A percentile compares a stretch with the other conserved stretches of the same genome.
These are phyloP conservation scores for Pythium insidiosum DNA, from an alignment of 352 stramenopile genomes.

Conservation along the genomic window DNA sequence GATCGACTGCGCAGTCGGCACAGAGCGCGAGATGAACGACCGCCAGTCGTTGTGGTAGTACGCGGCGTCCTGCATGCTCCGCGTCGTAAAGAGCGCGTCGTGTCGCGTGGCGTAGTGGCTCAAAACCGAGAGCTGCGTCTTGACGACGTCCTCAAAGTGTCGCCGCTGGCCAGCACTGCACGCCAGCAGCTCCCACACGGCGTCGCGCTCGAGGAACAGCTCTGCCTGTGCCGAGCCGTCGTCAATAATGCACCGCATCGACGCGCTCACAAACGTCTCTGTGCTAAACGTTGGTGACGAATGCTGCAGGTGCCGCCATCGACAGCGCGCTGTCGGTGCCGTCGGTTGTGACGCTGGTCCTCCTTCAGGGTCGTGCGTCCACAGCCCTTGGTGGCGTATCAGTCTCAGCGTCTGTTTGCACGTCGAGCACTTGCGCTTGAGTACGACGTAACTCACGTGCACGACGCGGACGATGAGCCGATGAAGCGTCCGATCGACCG, in stretches of 20 bases:
- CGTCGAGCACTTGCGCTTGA: slow-evolving; percentile 57
- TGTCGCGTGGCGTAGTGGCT: slow-evolving; percentile 43
- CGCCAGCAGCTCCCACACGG: slow-evolving; percentile 61
- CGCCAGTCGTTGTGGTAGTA: slow-evolving; percentile 68
- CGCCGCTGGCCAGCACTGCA: slow-evolving; percentile 29
- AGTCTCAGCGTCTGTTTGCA: slow-evolving; percentile 46
- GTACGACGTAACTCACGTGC: slow-evolving; percentile 66
- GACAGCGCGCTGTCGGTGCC: not conserved
- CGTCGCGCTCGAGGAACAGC: slow-evolving; percentile 56
- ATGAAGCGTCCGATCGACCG: slow-evolving; percentile 40
- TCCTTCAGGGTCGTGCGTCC: slow-evolving; percentile 20
- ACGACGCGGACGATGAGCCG: slow-evolving; percentile 54
- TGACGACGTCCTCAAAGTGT: slow-evolving; percentile 40
- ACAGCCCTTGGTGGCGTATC: slow-evolving; percentile 29
- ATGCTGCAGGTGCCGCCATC: slow-evolving; percentile 26
- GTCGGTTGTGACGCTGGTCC: not conserved
- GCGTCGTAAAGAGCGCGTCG: slow-evolving; percentile 20
- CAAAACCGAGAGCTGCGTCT: slow-evolving; percentile 32
- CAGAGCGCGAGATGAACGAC: slow-evolving; percentile 24
- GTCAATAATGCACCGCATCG: slow-evolving; percentile 58
- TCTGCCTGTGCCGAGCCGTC: slow-evolving; percentile 72
- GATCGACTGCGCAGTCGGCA: slow-evolving; percentile 19
- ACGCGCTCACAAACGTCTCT: slow-evolving; percentile 34
- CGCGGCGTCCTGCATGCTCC: slow-evolving; percentile 18
- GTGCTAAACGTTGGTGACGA: slow-evolving; percentile 20